Base-by-base conservation (phyloP, 1,284 basidiomycete species). In the Papiliotrema fonsecae region DNA sequence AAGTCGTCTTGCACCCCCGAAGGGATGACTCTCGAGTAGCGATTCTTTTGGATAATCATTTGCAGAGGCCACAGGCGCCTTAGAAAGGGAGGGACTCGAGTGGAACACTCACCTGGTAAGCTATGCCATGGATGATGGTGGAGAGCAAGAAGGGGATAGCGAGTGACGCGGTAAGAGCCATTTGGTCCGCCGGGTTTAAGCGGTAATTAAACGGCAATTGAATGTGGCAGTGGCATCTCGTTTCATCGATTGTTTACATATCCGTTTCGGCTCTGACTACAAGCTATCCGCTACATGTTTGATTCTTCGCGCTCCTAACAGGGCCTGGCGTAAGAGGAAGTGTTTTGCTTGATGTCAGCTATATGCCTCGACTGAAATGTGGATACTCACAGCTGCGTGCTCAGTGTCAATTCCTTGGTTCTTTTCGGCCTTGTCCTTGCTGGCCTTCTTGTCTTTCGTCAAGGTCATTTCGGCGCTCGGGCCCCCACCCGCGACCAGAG, bases 1-100 rank as follows among this genome's bases (percentile, higher is more conserved):
- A 42, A 63, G 56, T 72, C 70, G 70, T 67, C 70, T 57, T 56
- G 54, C 50, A 56, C 60, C 61, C 60, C 18, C 58, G 49, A 48
- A 43, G 56, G 54, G 48, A 44, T 47, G 49, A 56, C 50, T 70
- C 66, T 52, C 67, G 70, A 69, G 70, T 72, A 72, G 68, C 70
- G 70, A 72, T 72, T 72, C 70, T 70, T 66, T 48, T 45, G 57
- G 54, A 52, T 69, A 69, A 70, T 70, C 69, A 60, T 57, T 45
- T 63, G 64, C 51, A 31, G 14, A 16, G 39, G n/a, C n/a, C n/a
- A n/a, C n/a, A n/a, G n/a, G n/a, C n/a, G n/a, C n/a, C n/a, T n/a
- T n/a, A n/a, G n/a, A n/a, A n/a, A n/a, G n/a, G n/a, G n/a, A n/a
- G n/a, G n/a, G n/a, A n/a, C n/a, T n/a, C n/a, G n/a, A n/a, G n/a